Conservation (phyloP, 805 yeast genomes). For the Kluyveromyces aestuarii region DNA sequence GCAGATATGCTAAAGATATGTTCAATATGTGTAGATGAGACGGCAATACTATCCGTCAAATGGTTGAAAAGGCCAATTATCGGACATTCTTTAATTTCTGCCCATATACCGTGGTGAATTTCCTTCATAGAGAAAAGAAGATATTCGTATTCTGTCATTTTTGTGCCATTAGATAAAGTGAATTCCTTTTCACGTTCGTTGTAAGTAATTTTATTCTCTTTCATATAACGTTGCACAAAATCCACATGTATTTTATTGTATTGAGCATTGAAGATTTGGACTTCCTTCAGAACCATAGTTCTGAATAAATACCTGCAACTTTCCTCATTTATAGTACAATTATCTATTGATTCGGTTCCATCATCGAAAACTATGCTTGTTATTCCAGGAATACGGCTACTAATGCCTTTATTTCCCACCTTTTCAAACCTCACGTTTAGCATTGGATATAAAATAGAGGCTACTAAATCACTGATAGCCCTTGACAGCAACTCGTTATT, state of each 20-base stretch:
- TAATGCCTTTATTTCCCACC: not conserved
- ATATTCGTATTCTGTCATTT: constrained; percentile 1
- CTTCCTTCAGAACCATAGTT: constrained; percentile 1
- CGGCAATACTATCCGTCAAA: constrained; percentile 1
- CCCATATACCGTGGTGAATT: constrained; percentile 1
- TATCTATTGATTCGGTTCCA: not conserved
- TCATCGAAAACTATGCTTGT: constrained; percentile 2
- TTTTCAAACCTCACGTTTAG: not conserved
- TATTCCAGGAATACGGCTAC: constrained; percentile 1
- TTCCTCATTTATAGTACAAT: not conserved
- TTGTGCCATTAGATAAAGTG: not conserved
- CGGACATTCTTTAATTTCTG: constrained; percentile 1
- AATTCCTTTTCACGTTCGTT: not conserved
- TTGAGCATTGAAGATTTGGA: not conserved
- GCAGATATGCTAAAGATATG: constrained; percentile 3
- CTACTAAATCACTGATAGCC: not conserved
- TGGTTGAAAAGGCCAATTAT: not conserved
- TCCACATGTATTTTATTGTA: constrained; percentile 2
- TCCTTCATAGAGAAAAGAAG: constrained; percentile 1
- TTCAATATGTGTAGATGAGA: constrained; percentile 3
- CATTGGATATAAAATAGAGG: constrained; percentile 1
- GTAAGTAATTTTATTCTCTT: not conserved
- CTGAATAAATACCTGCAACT: not conserved
- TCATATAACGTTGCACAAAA: not conserved
- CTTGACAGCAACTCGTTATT: constrained; percentile 1